Conservation (phyloP, 768 basidiomycete genomes). For the Collybiopsis confluens region DNA sequence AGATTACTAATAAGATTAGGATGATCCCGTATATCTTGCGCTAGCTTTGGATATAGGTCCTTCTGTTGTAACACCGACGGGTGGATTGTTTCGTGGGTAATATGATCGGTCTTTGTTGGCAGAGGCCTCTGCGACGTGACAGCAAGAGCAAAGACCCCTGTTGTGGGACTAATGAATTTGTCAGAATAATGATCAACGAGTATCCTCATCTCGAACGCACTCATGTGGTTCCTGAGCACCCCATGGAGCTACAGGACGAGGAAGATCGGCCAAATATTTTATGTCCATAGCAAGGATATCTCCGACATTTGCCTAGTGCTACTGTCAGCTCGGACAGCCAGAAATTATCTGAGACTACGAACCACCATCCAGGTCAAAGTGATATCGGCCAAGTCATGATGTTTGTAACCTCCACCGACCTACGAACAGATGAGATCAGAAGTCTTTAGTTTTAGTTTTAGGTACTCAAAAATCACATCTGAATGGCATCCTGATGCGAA, state of each 20-base stretch:
- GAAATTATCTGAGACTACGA: slow-evolving; percentile 16
- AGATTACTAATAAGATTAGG: slow-evolving; percentile 41
- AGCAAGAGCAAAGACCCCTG: slow-evolving; percentile 52
- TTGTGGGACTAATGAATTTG: slow-evolving; percentile 34
- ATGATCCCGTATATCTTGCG: slow-evolving; percentile 30
- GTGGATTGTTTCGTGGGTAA: slow-evolving; percentile 60
- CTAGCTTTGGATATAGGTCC: slow-evolving; percentile 28
- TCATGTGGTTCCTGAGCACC: slow-evolving; percentile 60
- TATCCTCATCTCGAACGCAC: slow-evolving; percentile 31
- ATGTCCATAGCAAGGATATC: slow-evolving; percentile 54
- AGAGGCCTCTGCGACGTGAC: slow-evolving; percentile 40
- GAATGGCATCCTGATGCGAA: slow-evolving; percentile 31
- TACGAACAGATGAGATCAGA: no score
- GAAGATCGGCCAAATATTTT: slow-evolving; percentile 45
- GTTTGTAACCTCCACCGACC: slow-evolving; percentile 68
- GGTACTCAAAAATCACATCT: no score
- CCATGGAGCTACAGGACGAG: slow-evolving; percentile 53
- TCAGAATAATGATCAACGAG: not conserved
- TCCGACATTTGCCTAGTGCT: slow-evolving; percentile 48
- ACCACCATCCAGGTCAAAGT: slow-evolving; percentile 65
- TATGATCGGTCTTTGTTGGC: slow-evolving; percentile 37
- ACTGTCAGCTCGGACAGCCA: not conserved
- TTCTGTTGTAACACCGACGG: slow-evolving; percentile 51
- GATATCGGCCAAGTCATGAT: slow-evolving; percentile 66
- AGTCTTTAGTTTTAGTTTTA: no score